Base-by-base conservation (phyloP, 441 rosid genomes). In the Gossypium gossypioides region DNA sequence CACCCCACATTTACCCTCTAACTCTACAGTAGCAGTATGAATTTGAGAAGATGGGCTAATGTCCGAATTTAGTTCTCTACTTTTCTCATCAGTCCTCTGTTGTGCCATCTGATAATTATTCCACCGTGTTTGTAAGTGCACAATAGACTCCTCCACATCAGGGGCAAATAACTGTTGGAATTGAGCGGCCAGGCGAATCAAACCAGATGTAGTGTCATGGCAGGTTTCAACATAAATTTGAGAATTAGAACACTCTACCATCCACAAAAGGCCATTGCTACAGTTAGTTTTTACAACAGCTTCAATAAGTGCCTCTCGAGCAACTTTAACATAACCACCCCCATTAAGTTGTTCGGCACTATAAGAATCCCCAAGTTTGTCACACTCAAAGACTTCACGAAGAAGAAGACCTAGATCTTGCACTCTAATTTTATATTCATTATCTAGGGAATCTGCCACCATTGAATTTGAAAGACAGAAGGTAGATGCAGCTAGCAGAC, bases 371-470 rank as follows among this genome's bases (percentile, higher is more conserved):
- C 81, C 77, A 46, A 84, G 83, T 77, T 84, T 84, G 74, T 83
- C 80, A 78, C 75, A 78, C 66, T 81, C 78, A 54, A 85, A 78
- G 62, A 80, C 85, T 44, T 76, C 15, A 76, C 88, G 79, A 75
- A 96, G 84, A 81, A 93, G 99, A 79, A 96, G 84, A 44, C 99
- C 99, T 65, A 91, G 77, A 81, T 96, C 98, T 79, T 89, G 92
- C 76, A 83, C 84, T 80, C 86, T 82, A 73, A 96, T 85, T 76
- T 74, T 84, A 78, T 86, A 86, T 70, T 86, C 88, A 76, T 69
- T 86, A 54, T 81, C 83, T 27, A 55, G 12, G 74, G 86, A 82
- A 76, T 81, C 87, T 68, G 69, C 81, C 46, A 72, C 37, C 62
- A 81, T 64, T 71, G 79, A 73, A 68, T 78, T 90, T 25, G 88